phyloP scores from a whole-genome alignment of 2,329 filamentous ascomycete genomes.

The Sclerotinia spermophila region DNA sequence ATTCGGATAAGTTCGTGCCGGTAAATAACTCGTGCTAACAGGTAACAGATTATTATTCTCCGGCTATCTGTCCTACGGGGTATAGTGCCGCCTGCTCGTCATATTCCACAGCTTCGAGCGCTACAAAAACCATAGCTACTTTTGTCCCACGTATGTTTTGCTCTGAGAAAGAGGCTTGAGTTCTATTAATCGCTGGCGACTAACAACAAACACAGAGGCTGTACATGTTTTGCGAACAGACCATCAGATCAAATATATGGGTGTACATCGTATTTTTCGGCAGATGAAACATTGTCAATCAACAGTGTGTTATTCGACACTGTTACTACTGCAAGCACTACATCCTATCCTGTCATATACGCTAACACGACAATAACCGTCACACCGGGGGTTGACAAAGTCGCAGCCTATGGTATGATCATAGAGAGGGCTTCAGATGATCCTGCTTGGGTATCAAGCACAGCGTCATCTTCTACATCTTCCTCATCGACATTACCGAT shows the following conservation, averaged over 20 bases:
- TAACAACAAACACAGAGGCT: not conserved
- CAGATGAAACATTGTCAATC: not conserved
- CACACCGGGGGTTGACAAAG: not conserved
- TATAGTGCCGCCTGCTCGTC: slow-evolving; percentile 13
- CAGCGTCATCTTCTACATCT: not conserved
- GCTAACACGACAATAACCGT: slow-evolving; percentile 2
- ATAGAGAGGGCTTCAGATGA: slow-evolving; percentile 9
- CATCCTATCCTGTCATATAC: not conserved
- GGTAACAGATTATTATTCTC: slow-evolving; percentile 11
- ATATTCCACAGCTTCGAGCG: not conserved
- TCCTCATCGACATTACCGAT: not conserved
- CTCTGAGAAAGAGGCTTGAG: not conserved
- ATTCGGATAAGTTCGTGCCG: not conserved
- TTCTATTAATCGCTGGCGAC: not conserved
- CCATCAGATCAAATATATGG: slow-evolving; percentile 4
- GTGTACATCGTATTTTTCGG: slow-evolving; percentile 3
- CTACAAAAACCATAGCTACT: slow-evolving; percentile 6
- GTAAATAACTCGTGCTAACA: not conserved
- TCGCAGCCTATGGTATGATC: slow-evolving; percentile 11
- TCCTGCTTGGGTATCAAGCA: slow-evolving; percentile 1
- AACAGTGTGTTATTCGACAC: slow-evolving; percentile 7
- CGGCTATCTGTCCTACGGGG: not conserved
- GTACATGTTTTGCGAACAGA: slow-evolving; percentile 8
- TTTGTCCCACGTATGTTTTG: slow-evolving; percentile 12
- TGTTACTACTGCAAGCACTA: not conserved